Evolutionary conservation across 2,329 filamentous ascomycete species (phyloP).

Genomic region (Aureobasidium sp.): DNA sequence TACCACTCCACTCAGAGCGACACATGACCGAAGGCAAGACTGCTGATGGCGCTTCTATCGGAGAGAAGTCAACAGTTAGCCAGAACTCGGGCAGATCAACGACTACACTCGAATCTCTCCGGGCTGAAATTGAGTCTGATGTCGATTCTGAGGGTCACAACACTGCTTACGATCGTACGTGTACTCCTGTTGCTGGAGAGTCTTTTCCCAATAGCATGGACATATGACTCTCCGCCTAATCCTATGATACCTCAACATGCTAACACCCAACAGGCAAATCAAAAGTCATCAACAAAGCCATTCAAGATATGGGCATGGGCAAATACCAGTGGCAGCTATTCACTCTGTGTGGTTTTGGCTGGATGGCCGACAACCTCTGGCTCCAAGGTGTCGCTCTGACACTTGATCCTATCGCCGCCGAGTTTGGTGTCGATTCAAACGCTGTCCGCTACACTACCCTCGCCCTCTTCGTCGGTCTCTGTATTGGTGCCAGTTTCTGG

Average conservation of each 20-base stretch:
- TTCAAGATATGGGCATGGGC: constrained; percentile 82
- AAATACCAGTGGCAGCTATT: constrained; percentile 81
- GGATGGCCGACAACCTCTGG: constrained; percentile 80
- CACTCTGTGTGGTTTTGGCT: constrained; percentile 71
- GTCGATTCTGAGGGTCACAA: constrained; percentile 48
- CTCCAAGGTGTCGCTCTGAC: constrained; percentile 71
- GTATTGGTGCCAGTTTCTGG: constrained; percentile 72
- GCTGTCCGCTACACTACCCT: constrained; percentile 74
- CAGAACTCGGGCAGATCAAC: background rate
- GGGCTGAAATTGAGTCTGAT: constrained; percentile 57
- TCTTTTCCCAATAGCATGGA: background rate
- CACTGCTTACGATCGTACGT: constrained; percentile 68
- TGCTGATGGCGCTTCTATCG: background rate
- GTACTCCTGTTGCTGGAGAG: background rate
- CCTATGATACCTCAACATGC: background rate
- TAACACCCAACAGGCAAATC: constrained; percentile 26
- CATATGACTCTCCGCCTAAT: background rate
- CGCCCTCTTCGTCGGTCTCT: constrained; percentile 66
- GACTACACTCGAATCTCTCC: constrained; percentile 56
- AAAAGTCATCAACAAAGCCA: constrained; percentile 68
- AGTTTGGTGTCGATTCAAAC: constrained; percentile 63
- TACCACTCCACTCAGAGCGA: background rate
- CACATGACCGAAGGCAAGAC: background rate
- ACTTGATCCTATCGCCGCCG: constrained; percentile 62
- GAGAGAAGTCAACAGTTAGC: background rate